Conservation (phyloP, 2,329 filamentous ascomycete species). For the Penicillium sumatraense region DNA sequence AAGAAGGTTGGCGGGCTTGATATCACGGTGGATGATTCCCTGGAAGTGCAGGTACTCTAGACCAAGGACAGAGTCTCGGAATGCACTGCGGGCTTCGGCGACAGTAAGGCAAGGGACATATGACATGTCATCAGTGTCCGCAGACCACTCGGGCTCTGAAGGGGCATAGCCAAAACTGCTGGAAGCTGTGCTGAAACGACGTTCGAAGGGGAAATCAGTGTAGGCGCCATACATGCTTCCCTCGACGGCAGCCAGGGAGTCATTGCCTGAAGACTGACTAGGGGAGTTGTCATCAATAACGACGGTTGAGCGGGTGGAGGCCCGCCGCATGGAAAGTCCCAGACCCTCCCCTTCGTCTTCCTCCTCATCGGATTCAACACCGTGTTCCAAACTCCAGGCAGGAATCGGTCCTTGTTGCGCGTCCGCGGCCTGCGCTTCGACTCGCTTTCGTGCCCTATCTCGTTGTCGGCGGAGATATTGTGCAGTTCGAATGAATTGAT, state of each 20-base stretch:
- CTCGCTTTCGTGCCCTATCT: conserved; percentile 64
- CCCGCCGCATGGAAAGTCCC: conserved; percentile 37
- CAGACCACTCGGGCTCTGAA: conserved; percentile 49
- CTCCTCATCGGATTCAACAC: conserved; percentile 58
- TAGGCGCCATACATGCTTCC: conserved; percentile 79
- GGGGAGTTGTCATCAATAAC: conserved; percentile 57
- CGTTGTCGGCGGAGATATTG: conserved; percentile 48
- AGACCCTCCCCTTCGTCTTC: conserved; percentile 47
- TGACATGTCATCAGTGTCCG: conserved; percentile 78
- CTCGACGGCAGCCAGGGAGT: conserved; percentile 63
- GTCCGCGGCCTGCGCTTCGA: conserved; percentile 62
- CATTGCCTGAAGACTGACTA: conserved; percentile 52
- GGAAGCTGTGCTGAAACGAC: conserved; percentile 80
- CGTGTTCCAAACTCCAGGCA: conserved; percentile 85
- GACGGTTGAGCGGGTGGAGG: conserved; percentile 39
- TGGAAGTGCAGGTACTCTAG: conserved; percentile 92
- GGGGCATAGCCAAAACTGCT: conserved; percentile 57
- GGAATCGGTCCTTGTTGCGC: conserved; percentile 59
- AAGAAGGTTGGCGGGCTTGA: conserved; percentile 87
- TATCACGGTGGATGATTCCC: conserved; percentile 81
- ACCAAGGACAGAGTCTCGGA: conserved; percentile 90
- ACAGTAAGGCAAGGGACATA: conserved; percentile 94
- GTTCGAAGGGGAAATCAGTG: conserved; percentile 63
- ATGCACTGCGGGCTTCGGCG: conserved; percentile 78
- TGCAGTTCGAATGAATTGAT: conserved; percentile 45